These are phyloP conservation scores for Solanum pinnatisectum DNA, from an alignment of 257 asterid genomes.

Conservation along the genomic window DNA sequence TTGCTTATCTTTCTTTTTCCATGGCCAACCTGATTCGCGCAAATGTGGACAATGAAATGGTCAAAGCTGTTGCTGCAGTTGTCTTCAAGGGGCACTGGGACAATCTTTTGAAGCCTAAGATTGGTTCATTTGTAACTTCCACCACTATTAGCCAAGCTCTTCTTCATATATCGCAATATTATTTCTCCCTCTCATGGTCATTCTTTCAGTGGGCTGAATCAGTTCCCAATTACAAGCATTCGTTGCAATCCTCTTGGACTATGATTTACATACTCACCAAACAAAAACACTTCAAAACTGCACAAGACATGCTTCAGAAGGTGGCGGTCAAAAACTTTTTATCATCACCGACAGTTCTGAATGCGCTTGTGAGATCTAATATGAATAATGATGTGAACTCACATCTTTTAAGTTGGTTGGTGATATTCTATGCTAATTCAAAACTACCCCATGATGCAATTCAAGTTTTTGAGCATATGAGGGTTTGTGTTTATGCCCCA, in stretches of 20 bases:
- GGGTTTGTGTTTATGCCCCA: constrained; percentile 54
- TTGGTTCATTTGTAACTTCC: constrained; percentile 52
- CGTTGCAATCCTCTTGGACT: constrained; percentile 68
- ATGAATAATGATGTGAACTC: constrained; percentile 53
- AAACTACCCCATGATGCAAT: constrained; percentile 63
- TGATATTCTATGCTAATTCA: constrained; percentile 65
- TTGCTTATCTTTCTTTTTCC: not conserved
- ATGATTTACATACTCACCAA: constrained; percentile 70
- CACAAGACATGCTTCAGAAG: constrained; percentile 54
- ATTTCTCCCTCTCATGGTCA: constrained; percentile 44
- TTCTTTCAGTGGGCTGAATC: constrained; percentile 83
- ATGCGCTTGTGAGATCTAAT: constrained; percentile 37
- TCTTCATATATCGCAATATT: constrained; percentile 30
- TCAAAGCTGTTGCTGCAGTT: constrained; percentile 40
- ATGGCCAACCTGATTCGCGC: constrained; percentile 36
- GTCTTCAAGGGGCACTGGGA: constrained; percentile 67
- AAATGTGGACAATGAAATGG: constrained; percentile 30
- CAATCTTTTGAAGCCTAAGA: constrained; percentile 52
- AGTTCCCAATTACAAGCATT: constrained; percentile 55
- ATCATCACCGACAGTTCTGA: constrained; percentile 77
- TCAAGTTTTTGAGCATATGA: constrained; percentile 84
- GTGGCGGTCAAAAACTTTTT: constrained; percentile 62
- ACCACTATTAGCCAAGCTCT: constrained; percentile 46
- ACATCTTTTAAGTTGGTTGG: constrained; percentile 86
- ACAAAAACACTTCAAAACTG: constrained; percentile 55